Conservation (phyloP, 441 rosid species). For the Arabidopsis lyrata region DNA sequence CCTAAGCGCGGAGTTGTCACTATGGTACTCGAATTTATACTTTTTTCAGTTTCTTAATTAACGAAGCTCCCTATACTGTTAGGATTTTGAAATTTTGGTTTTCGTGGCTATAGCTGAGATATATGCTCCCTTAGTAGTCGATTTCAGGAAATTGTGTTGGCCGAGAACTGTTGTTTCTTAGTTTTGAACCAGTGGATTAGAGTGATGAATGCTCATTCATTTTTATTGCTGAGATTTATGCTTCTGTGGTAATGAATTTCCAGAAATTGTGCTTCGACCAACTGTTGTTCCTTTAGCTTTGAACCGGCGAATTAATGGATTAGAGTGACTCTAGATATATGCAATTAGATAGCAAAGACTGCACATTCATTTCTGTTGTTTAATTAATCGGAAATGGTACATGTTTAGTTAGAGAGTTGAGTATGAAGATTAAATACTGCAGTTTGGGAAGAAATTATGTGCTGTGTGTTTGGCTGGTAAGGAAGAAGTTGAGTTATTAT, state of each 20-base stretch:
- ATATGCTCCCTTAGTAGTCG: background rate
- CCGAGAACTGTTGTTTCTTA: background rate
- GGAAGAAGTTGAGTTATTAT: constrained; percentile 25
- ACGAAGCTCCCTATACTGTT: background rate
- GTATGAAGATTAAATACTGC: constrained; percentile 28
- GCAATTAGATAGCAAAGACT: background rate
- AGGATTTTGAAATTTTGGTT: constrained; percentile 21
- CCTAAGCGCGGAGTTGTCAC: constrained; percentile 74
- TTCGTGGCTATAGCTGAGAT: background rate
- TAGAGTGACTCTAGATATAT: constrained; percentile 13
- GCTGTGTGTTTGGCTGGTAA: constrained; percentile 8
- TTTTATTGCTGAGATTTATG: background rate
- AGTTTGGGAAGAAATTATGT: constrained; percentile 5
- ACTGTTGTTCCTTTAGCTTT: constrained; percentile 3
- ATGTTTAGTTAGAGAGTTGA: constrained; percentile 15
- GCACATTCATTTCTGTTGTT: background rate
- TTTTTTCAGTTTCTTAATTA: constrained; percentile 13
- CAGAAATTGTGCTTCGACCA: constrained; percentile 7
- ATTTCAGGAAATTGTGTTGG: background rate
- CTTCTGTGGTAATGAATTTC: background rate
- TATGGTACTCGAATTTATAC: constrained; percentile 54
- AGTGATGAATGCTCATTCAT: background rate
- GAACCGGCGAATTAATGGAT: constrained; percentile 5
- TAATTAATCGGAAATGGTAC: constrained; percentile 19
- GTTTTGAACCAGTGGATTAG: constrained; percentile 23